Evolutionary conservation across 2,329 filamentous ascomycete genomes (phyloP), one percentile per base, ranked within the genome.

Genomic region (Immersiporthe knoxdaviesiana): DNA sequence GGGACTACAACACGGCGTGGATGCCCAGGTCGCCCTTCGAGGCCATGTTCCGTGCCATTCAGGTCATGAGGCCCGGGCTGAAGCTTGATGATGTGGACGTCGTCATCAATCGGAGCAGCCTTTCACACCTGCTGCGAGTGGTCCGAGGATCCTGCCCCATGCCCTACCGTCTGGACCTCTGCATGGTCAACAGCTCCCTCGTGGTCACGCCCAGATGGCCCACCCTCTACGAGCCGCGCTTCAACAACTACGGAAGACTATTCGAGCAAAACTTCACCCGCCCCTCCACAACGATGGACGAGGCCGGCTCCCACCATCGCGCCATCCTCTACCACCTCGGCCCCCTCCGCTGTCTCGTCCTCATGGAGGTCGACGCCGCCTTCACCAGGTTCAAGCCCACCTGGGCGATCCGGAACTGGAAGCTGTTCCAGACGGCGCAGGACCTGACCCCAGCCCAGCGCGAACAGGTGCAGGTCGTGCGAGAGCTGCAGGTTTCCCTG

Each of bases 61-160:
- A 67, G 4, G 30, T 67, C 21, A 75, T 75, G 74, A 74, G 72
- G 8, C 74, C 74, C 0, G 27, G 24, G 1, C 69, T 71, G 62
- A 69, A 66, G 27, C 78, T 79, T 32, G 69, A 74, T 62, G 66
- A 75, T 3, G 64, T 78, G 30, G 76, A 79, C 41, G 37, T 79
- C 4, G 65, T 80, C 5, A 67, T 73, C 39, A 78, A 77, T 62
- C 74, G 76, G 6, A 76, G 73, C 52, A 72, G 69, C 62, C 72
- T 77, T 24, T 67, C 64, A 32, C 72, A 71, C 54, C 64, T 79
- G 1, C 71, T 78, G 18, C 68, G 74, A 30, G 74, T 78, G 18
- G 60, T 27, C 61, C 24, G 39, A 2, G 64, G 60, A 24, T 12
- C 0, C 11, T 30, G 27, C 44, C 37, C 54, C n/a, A 12, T 65